Evolutionary conservation across 352 stramenopile species (phyloP), one percentile per base, ranked within the genome.

Genomic region (Elongisporangium prolatum): DNA sequence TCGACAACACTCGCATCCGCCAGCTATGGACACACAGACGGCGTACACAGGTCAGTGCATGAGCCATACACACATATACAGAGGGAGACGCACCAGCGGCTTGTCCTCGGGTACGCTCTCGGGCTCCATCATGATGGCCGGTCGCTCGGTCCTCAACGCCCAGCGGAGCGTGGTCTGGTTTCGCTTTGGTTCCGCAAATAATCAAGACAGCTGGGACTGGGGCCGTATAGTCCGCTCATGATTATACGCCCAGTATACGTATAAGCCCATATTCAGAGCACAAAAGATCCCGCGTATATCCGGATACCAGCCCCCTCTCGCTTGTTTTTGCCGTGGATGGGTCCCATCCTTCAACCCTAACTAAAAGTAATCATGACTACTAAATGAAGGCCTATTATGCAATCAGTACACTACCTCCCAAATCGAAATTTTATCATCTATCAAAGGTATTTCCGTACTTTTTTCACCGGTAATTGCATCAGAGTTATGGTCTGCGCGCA

Each of bases 71-170:
- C 47, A 53, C 13, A 63, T 10, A 44, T 8, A 14, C 4, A 22
- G 10, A 34, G 2, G 0, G 4, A 10, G 7, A 1, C 64, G 50
- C 69, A 89, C 79, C 67, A 89, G 67, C 11, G 79, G 76, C 61
- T 87, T 86, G 44, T 80, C 79, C 61, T 87, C 79, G 9, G 72
- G 71, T 48, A 84, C 66, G 52, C 69, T 79, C 64, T 87, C 74
- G 5, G 79, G 74, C 57, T 89, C 76, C 79, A 89, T 89, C 72
- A 86, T 89, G 38, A 86, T 89, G 38, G 52, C 65, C 21, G 44
- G 57, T 47, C 6, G 4, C 13, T 63, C 48, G 48, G 51, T 50
- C 54, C 60, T 64, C 60, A 50, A 38, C 57, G 52, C 47, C 49
- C 64, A 53, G 48, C 34, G 21, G 56, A 21, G 17, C 52, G 52